Evolutionary conservation across 768 basidiomycete genomes (phyloP).

Genomic region (Fistulinella prunicolor): DNA sequence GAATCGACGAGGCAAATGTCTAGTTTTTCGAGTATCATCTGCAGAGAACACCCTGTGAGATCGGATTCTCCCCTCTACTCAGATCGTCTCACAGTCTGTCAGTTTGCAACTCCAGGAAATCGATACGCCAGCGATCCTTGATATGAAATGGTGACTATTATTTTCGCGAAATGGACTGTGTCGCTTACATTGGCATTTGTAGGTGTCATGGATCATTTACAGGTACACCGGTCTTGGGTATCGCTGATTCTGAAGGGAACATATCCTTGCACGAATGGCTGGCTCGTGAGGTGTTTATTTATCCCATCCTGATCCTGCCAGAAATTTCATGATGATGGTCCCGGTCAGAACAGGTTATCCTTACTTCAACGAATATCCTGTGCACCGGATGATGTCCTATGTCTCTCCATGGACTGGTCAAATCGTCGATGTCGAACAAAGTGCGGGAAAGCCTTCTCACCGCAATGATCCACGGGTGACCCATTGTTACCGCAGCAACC

Average conservation of each 20-base stretch:
- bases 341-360: slow-evolving; percentile 38
- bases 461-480: neutral
- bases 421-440: slow-evolving; percentile 52
- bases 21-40: slow-evolving; percentile 54
- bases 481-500: slow-evolving; percentile 34
- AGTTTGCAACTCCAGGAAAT: slow-evolving; percentile 67
- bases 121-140: slow-evolving; percentile 77
- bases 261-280: slow-evolving; percentile 63
- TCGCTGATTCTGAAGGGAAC: slow-evolving; percentile 85
- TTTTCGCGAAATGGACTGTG: neutral
- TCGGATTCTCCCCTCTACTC: neutral
- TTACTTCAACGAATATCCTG: slow-evolving; percentile 45
- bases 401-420: slow-evolving; percentile 93
- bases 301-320: neutral
- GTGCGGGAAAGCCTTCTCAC: slow-evolving; percentile 35
- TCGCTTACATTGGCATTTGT: slow-evolving; percentile 5
- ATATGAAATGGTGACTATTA: slow-evolving; percentile 86
- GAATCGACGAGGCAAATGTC: slow-evolving; percentile 65
- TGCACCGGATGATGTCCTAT: slow-evolving; percentile 57
- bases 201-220: slow-evolving; percentile 59
- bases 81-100: neutral
- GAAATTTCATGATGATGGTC: neutral
- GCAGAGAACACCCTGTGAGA: slow-evolving; percentile 37
- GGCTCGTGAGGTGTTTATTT: slow-evolving; percentile 39
- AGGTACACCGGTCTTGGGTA: slow-evolving; percentile 51